phyloP scores from a whole-genome alignment of 257 asterid genomes.

The Fraxinus pennsylvanica region DNA sequence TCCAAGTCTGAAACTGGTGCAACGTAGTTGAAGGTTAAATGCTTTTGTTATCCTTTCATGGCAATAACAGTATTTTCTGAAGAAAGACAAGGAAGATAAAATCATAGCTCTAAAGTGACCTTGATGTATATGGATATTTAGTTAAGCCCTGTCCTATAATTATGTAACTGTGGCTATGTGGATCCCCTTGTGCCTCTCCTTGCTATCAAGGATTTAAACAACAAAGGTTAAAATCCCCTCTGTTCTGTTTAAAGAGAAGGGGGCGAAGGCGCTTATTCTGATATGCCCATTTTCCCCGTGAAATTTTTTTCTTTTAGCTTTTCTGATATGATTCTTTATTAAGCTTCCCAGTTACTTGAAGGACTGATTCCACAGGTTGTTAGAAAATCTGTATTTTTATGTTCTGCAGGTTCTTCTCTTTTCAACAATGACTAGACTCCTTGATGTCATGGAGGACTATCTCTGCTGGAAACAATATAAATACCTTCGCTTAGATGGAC shows the following conservation, averaged over 20 bases:
- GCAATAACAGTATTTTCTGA: conserved; percentile 3
- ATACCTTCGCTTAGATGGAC: conserved; percentile 96
- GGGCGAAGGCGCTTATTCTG: neutral
- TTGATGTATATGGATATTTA: neutral
- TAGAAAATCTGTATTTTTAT: neutral
- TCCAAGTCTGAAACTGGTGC: conserved; percentile 1
- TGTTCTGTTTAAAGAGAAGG: neutral
- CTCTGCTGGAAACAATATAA: conserved; percentile 92
- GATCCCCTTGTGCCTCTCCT: neutral
- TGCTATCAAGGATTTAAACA: neutral
- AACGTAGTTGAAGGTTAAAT: neutral
- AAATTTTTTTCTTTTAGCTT: conserved; percentile 13
- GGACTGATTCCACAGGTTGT: neutral
- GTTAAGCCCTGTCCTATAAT: neutral
- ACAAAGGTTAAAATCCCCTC: neutral
- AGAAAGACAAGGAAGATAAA: neutral
- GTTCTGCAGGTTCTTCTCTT: conserved; percentile 83
- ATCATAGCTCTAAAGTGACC: conserved; percentile 9
- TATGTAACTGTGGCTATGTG: neutral
- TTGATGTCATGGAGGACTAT: conserved; percentile 99
- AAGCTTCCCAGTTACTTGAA: conserved; percentile 9
- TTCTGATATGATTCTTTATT: neutral
- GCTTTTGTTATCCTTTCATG: neutral
- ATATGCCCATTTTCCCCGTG: conserved; percentile 11
- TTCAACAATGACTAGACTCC: conserved; percentile 98